Conservation (phyloP, 768 basidiomycete genomes). For the Epithele typhae region DNA sequence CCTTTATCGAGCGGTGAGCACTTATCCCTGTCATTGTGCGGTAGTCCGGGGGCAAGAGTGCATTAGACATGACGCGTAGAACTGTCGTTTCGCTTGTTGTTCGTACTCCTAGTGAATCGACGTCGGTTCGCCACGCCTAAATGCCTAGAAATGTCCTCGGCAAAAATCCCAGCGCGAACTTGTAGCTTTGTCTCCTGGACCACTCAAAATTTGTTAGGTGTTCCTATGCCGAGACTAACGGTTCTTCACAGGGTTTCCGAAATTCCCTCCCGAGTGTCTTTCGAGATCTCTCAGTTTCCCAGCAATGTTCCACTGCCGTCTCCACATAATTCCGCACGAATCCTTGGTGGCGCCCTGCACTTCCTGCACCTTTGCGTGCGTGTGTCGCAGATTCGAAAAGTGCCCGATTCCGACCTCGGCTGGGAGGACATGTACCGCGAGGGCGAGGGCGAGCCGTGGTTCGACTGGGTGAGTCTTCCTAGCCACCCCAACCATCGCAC, state of each 20-base stretch:
- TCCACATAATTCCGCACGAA: slow-evolving; percentile 59
- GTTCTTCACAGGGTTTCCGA: slow-evolving; percentile 54
- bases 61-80: too few species aligned
- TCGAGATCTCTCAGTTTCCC: slow-evolving; percentile 81
- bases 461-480: slow-evolving; percentile 63
- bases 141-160: too few species aligned
- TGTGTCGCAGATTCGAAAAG: slow-evolving; percentile 48
- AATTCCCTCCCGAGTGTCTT: slow-evolving; percentile 68
- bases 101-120: too few species aligned
- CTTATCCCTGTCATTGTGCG: too few species aligned
- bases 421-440: slow-evolving; percentile 80
- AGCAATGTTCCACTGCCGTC: slow-evolving; percentile 72
- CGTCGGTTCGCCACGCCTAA: too few species aligned
- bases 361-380: slow-evolving; percentile 64
- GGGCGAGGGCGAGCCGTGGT: slow-evolving; percentile 61
- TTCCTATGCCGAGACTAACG: too few species aligned
- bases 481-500: too few species aligned
- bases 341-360: slow-evolving; percentile 63
- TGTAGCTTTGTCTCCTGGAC: too few species aligned
- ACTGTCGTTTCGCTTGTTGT: too few species aligned
- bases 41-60: too few species aligned
- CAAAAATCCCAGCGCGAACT: too few species aligned
- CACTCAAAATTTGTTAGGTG: too few species aligned
- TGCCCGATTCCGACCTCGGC: slow-evolving; percentile 63
- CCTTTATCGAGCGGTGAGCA: slow-evolving; percentile 55